These are phyloP conservation scores for Huntiella moniliformis DNA, from an alignment of 2,329 filamentous ascomycete genomes.

Conservation along the genomic window DNA sequence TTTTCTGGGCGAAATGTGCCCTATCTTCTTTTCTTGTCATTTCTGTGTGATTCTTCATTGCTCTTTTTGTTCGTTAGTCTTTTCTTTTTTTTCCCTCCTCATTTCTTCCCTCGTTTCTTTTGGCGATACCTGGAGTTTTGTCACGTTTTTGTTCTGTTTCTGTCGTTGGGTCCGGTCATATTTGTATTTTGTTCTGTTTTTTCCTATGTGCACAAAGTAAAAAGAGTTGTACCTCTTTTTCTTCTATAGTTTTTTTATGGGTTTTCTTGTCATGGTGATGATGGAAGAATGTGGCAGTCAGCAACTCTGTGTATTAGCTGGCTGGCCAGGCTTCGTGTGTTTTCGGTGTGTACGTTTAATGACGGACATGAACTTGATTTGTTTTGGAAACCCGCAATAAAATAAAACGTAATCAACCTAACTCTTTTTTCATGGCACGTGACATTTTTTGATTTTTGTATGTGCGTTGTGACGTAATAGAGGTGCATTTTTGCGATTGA, in stretches of 20 bases:
- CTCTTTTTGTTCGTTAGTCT: conserved; percentile 3
- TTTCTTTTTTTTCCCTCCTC: neutral
- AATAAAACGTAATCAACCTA: neutral
- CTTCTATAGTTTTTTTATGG: neutral
- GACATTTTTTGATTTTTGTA: neutral
- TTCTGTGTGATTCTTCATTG: neutral
- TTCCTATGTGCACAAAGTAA: neutral
- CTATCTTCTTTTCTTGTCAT: conserved; percentile 1
- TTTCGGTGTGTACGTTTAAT: conserved; percentile 11
- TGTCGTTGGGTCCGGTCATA: conserved; percentile 1
- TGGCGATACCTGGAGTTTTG: conserved; percentile 11
- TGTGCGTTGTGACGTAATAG: too few species aligned
- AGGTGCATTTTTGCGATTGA: too few species aligned
- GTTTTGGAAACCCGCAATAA: neutral
- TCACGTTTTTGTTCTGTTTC: conserved; percentile 3
- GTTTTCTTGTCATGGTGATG: neutral
- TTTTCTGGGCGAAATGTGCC: neutral
- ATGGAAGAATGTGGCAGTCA: neutral
- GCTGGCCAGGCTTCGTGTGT: neutral
- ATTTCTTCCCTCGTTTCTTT: too few species aligned
- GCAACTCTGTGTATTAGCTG: neutral
- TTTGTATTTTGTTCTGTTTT: conserved; percentile 2
- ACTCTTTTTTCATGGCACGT: neutral
- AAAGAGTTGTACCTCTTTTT: neutral
- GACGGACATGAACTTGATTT: conserved; percentile 12